These are phyloP conservation scores for Penicillium verhagenii DNA, from an alignment of 495 filamentous ascomycete genomes.

Conservation along the genomic window DNA sequence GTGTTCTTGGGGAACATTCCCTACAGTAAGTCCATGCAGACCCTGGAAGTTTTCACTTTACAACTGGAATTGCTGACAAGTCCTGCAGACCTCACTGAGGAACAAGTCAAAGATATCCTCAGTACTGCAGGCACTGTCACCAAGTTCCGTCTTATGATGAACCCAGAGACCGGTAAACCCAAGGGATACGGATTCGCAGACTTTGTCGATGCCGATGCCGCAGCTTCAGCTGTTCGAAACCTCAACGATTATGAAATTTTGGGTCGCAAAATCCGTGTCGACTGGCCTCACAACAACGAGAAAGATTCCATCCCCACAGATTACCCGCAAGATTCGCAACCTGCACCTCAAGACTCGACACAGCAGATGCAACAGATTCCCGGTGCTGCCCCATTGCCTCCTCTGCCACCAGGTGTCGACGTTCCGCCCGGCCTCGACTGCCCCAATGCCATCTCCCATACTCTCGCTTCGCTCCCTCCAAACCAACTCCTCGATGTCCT, in stretches of 20 bases:
- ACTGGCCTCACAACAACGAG: conserved; percentile 89
- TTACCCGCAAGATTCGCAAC: conserved; percentile 40
- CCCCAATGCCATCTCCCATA: conserved; percentile 87
- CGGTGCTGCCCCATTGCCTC: conserved; percentile 57
- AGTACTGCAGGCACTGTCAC: conserved; percentile 81
- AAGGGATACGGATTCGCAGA: conserved; percentile 98
- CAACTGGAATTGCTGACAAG: conserved; percentile 11
- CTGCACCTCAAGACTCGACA: conserved; percentile 20
- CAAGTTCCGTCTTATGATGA: conserved; percentile 93
- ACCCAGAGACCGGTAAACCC: conserved; percentile 89
- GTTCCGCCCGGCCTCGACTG: conserved; percentile 76
- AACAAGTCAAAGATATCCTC: conserved; percentile 90
- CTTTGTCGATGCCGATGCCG: conserved; percentile 85
- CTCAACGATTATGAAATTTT: conserved; percentile 95
- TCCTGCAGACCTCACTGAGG: conserved; percentile 77
- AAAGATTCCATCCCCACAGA: conserved; percentile 65
- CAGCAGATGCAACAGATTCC: conserved; percentile 26
- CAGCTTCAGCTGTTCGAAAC: conserved; percentile 92
- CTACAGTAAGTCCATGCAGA: conserved; percentile 44
- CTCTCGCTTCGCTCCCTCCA: conserved; percentile 78
- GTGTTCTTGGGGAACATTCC: conserved; percentile 88
- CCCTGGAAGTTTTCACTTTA: not conserved
- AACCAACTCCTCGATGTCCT: conserved; percentile 92
- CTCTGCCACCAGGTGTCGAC: conserved; percentile 80
- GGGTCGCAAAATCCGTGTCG: conserved; percentile 90